Base-by-base conservation (phyloP, 1,284 basidiomycete genomes). In the Naganishia liquefaciens region DNA sequence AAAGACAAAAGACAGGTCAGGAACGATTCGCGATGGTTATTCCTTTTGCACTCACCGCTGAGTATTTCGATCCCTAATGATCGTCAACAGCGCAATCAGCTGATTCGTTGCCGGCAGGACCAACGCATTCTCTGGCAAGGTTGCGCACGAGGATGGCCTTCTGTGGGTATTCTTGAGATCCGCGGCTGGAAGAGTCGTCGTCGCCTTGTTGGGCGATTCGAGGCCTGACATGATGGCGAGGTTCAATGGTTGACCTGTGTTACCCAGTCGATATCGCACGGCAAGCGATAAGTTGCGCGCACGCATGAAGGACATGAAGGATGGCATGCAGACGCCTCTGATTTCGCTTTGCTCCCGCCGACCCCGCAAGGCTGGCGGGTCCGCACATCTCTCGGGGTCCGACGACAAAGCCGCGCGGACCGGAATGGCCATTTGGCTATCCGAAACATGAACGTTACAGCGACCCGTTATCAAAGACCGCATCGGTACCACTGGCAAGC, bases 61-160 rank as follows among this genome's bases (percentile, higher is more conserved):
- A 1, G 92, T 93, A 63, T 86, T 84, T 79, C 88, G 90, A 77
- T 93, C 87, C 54, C 93, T 81, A 75, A 99, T 95, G 79, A 97
- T 95, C 17, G 96, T 98, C 79, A 96, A 90, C 21, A 98, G 82
- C 0, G 93, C 93, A 78, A 98, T 93, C 37, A 99, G 87, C 80
- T 96, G 93, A 2, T 89, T 86, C 0, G 93, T 97, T 5, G 78
- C 75, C 0, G 76, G 75, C 2, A 79, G 67, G 11, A 79, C 73
- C 39, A 78, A 67, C 17, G 77, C 77, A 68, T 77, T 78, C 28
- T 69, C 64, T 15, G 76, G 73, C 21, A 77, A 69, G 42, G 73
- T 63, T 2, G 70, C 72, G 44, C 74, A 73, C 62, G 74, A 70
- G 33, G 70, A 60, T 25, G 57, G 57, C 11, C 57, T n/a, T 25